These are phyloP conservation scores for Ambrosia hybrid DNA, from an alignment of 140 eudicot species.

Conservation along the genomic window DNA sequence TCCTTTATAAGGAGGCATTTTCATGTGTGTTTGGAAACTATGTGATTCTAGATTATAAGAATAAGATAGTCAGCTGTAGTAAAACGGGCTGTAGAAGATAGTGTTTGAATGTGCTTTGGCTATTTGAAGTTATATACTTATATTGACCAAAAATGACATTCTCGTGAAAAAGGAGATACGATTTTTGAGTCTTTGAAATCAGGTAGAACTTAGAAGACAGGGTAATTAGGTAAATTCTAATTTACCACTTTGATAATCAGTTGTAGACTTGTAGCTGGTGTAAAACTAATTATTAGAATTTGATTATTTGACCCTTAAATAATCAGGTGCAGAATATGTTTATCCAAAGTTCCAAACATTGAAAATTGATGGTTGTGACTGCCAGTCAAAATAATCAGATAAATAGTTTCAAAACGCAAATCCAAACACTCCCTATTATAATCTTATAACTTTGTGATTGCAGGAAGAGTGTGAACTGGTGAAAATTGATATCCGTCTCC, in stretches of 20 bases:
- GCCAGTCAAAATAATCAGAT: neutral
- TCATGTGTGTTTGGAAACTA: neutral
- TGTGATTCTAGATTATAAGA: too few relatives aligned
- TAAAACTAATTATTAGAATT: neutral
- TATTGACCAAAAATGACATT: too few relatives aligned
- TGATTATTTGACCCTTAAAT: neutral
- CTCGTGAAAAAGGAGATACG: too few relatives aligned
- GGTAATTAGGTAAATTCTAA: neutral
- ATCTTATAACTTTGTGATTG: constrained; percentile 27
- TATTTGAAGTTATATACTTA: neutral
- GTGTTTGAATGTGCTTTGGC: neutral
- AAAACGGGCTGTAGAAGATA: neutral
- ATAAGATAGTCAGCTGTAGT: too few relatives aligned
- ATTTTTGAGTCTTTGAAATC: neutral
- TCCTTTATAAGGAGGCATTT: neutral
- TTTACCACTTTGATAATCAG: neutral
- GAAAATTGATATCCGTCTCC: constrained; percentile 68
- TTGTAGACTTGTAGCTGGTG: constrained; percentile 2
- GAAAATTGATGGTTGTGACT: neutral
- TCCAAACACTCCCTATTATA: neutral
- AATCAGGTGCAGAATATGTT: neutral
- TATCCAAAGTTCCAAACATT: neutral
- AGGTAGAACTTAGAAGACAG: neutral
- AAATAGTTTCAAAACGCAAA: neutral
- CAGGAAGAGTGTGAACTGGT: constrained; percentile 81